These are phyloP conservation scores for Neonothopanus nambi DNA, from an alignment of 1,284 basidiomycete genomes.

Conservation along the genomic window DNA sequence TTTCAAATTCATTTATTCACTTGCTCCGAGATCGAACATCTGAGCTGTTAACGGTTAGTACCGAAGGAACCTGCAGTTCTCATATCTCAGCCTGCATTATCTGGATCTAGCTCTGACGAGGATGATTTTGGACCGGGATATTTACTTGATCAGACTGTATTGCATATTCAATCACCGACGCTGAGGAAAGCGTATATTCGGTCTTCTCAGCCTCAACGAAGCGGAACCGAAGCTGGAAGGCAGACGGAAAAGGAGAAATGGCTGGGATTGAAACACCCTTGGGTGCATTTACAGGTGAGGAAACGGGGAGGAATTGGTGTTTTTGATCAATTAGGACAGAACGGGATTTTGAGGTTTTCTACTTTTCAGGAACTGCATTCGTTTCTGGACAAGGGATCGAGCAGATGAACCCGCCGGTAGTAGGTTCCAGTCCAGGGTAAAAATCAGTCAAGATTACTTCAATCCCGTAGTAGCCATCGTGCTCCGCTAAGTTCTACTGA, in stretches of 20 bases:
- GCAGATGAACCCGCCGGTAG: no score
- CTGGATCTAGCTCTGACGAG: no score
- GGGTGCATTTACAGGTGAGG: constrained; percentile 76
- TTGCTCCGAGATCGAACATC: constrained; percentile 63
- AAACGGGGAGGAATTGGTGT: constrained; percentile 72
- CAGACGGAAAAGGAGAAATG: constrained; percentile 30
- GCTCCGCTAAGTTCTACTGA: no score
- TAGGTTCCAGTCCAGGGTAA: no score
- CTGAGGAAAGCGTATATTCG: constrained; percentile 70
- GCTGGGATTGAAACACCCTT: constrained; percentile 71
- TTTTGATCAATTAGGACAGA: constrained; percentile 59
- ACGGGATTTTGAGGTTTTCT: constrained; percentile 69
- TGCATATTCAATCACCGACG: constrained; percentile 84
- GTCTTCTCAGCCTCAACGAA: no score
- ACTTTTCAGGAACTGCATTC: constrained; percentile 92
- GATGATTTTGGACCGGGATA: constrained; percentile 26
- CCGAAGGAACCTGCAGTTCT: constrained; percentile 48
- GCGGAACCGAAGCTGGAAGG: no score
- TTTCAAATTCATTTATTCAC: constrained; percentile 66
- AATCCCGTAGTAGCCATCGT: no score
- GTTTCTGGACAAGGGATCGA: no score
- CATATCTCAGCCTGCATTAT: constrained; percentile 37
- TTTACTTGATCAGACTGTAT: constrained; percentile 62
- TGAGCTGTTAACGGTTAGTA: no score
- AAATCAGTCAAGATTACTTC: no score